These are phyloP conservation scores for Hypoxylon crocopeplum DNA, from an alignment of 495 filamentous ascomycete species.

Conservation along the genomic window DNA sequence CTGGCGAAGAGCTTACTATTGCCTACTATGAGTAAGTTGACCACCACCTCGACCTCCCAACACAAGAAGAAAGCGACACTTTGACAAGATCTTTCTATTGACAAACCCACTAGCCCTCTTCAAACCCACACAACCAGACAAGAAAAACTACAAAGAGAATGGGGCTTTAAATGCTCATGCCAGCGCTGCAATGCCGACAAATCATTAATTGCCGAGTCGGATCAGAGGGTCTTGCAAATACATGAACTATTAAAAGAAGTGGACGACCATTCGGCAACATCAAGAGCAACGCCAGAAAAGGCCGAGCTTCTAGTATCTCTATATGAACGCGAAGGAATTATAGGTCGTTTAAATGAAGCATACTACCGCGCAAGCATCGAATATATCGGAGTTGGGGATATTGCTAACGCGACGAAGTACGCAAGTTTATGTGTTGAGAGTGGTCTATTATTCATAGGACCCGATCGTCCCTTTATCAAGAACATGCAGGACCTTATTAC, in stretches of 20 bases:
- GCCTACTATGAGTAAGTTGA: slow-evolving; percentile 52
- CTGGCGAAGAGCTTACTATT: slow-evolving; percentile 49
- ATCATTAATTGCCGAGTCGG: slow-evolving; percentile 38
- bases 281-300: slow-evolving; percentile 40
- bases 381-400: slow-evolving; percentile 47
- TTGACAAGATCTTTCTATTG: not conserved
- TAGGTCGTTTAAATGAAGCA: slow-evolving; percentile 45
- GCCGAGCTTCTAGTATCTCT: slow-evolving; percentile 47
- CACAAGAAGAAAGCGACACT: not conserved
- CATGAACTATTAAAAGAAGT: slow-evolving; percentile 35
- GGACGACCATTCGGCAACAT: slow-evolving; percentile 33
- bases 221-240: slow-evolving; percentile 43
- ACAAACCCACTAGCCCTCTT: slow-evolving; percentile 34
- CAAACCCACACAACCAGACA: slow-evolving; percentile 37
- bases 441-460: slow-evolving; percentile 38
- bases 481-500: slow-evolving; percentile 41
- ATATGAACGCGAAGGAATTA: slow-evolving; percentile 47
- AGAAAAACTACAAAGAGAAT: slow-evolving; percentile 38
- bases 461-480: slow-evolving; percentile 40
- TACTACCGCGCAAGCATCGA: slow-evolving; percentile 48
- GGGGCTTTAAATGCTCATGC: slow-evolving; percentile 52
- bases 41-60: not conserved
- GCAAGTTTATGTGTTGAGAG: slow-evolving; percentile 44
- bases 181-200: slow-evolving; percentile 37
- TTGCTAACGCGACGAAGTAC: slow-evolving; percentile 46